Evolutionary conservation across 306 rosid genomes (phyloP).

Genomic region (Ammopiptanthus mongolicus): DNA sequence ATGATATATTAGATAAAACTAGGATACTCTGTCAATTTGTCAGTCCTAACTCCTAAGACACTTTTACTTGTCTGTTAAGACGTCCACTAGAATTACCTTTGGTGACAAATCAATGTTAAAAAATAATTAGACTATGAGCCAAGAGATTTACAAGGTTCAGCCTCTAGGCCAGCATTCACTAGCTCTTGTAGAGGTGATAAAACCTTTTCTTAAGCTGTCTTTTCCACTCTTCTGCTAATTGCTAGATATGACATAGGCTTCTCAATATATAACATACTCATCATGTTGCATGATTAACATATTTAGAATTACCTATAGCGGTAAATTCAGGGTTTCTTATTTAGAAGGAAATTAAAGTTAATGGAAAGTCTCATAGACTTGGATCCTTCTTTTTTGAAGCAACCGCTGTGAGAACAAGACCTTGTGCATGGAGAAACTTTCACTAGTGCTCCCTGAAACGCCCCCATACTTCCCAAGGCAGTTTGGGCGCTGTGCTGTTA

Average conservation of each 20-base stretch:
- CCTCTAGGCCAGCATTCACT: not conserved
- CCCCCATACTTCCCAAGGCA: conserved; percentile 86
- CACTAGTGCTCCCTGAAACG: conserved; percentile 82
- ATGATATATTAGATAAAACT: not conserved
- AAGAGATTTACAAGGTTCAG: not conserved
- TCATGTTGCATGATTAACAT: not conserved
- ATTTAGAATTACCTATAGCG: not conserved
- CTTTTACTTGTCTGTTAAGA: not conserved
- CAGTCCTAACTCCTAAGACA: not conserved
- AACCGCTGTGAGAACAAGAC: conserved; percentile 74
- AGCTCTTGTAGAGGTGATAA: not conserved
- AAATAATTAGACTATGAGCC: not conserved
- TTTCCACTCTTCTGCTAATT: not conserved
- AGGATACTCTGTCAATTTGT: not conserved
- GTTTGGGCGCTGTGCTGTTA: conserved; percentile 93
- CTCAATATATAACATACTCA: not conserved
- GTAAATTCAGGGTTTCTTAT: not conserved
- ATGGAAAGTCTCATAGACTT: conserved; percentile 5
- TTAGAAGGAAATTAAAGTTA: conserved; percentile 9
- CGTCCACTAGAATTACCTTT: not conserved
- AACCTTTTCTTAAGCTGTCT: not conserved
- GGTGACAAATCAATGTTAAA: not conserved
- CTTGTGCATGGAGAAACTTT: conserved; percentile 80
- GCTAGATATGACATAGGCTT: conserved; percentile 6
- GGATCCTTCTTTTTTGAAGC: conserved; percentile 44